Evolutionary conservation across 345 rosid species (phyloP).

Genomic region (Populus davidiana): DNA sequence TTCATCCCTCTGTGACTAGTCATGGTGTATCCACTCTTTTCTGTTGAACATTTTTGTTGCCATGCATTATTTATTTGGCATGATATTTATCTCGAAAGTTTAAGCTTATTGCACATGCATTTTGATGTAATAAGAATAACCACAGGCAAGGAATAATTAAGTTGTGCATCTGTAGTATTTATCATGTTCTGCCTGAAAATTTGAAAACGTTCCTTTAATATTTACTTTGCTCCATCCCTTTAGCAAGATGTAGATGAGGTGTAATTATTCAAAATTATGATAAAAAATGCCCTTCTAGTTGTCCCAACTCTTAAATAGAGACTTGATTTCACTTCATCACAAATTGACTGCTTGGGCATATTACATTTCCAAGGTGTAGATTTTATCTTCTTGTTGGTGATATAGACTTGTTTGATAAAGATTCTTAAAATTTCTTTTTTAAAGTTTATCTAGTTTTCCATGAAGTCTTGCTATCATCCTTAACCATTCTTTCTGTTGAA

Average conservation of each 20-base stretch:
- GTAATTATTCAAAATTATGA: background rate
- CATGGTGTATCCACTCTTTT: background rate
- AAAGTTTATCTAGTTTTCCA: background rate
- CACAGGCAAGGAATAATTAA: background rate
- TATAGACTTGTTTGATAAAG: background rate
- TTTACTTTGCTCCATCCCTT: background rate
- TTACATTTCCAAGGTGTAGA: background rate
- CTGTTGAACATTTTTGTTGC: background rate
- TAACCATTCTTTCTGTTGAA: constrained; percentile 12
- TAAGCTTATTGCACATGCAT: background rate
- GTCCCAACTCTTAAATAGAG: background rate
- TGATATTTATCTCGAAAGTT: background rate
- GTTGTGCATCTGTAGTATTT: background rate
- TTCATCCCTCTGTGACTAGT: background rate
- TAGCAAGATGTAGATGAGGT: background rate
- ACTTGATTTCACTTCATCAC: background rate
- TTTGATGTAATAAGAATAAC: background rate
- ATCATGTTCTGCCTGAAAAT: background rate
- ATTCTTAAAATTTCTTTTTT: background rate
- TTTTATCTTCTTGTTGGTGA: background rate
- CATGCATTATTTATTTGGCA: no score
- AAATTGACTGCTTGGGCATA: background rate
- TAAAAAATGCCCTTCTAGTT: background rate
- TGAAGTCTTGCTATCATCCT: background rate
- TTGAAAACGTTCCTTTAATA: background rate